Percentiles rank a stretch among this genome's conserved stretches.
These are phyloP conservation scores for Saturnispora bothae DNA, from an alignment of 805 yeast species.

Conservation along the genomic window DNA sequence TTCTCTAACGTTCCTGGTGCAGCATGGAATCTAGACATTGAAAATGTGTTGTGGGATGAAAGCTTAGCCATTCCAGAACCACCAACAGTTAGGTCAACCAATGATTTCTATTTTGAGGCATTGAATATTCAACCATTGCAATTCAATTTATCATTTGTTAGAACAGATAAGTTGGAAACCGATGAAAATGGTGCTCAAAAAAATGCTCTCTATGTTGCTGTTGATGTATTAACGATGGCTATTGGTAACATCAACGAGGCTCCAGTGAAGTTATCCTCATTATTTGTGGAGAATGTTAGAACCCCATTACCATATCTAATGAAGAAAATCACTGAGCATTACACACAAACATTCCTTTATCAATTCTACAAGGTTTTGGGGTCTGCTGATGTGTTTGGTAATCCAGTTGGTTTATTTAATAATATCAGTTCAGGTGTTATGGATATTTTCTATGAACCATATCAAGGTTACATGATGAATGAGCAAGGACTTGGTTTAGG, in stretches of 20 bases:
- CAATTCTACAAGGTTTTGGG: constrained; percentile 91
- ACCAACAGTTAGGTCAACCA: constrained; percentile 34
- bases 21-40: constrained; percentile 44
- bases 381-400: constrained; percentile 92
- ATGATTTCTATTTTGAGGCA: constrained; percentile 85
- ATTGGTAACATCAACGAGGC: constrained; percentile 96
- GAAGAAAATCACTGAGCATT: constrained; percentile 70
- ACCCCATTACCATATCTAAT: constrained; percentile 70
- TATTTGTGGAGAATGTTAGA: constrained; percentile 79
- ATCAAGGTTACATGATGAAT: constrained; percentile 90
- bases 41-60: constrained; percentile 46
- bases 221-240: constrained; percentile 89
- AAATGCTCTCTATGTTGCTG: constrained; percentile 61
- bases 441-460: constrained; percentile 96
- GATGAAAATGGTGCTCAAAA: constrained; percentile 48
- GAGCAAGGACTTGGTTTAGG: constrained; percentile 96
- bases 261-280: constrained; percentile 79
- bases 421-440: constrained; percentile 89
- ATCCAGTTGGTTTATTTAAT: constrained; percentile 94
- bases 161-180: constrained; percentile 63
- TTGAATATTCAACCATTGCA: constrained; percentile 88
- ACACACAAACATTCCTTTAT: constrained; percentile 83
- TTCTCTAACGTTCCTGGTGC: constrained; percentile 77
- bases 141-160: constrained; percentile 78
- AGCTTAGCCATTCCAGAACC: constrained; percentile 64